Evolutionary conservation across 106 monocot species (phyloP), one percentile per base, ranked within the genome.

Genomic region (Platanthera guangdongensis): DNA sequence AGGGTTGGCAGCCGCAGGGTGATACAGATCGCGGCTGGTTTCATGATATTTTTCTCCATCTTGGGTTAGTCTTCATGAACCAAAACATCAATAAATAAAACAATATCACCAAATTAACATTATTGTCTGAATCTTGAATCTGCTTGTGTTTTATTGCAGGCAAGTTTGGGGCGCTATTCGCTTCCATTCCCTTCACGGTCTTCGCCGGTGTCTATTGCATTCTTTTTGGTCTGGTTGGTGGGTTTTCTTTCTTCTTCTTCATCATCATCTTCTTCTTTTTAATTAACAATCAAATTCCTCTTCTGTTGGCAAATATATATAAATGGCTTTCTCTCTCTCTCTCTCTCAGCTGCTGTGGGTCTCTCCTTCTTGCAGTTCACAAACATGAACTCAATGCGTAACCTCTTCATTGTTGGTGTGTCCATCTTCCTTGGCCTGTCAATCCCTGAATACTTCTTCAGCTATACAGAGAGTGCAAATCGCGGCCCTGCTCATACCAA

Each of bases 381-480:
- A 48, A 99, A 99, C 89, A 99, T 99, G 97, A 99, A 99, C 83
- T 99, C 97, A 4, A 99, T 99, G 97, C 82, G 97, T 57, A 99
- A 92, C 82, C 87, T 94, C 78, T 99, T 99, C 82, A 99, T 99
- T 68, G 77, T 74, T 0, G 97, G 97, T 4, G 91, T 94, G 73
- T 83, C 94, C 9, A 76, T 99, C 19, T 99, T 94, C 81, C 93
- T 99, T 3, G 97, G 97, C 9, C 81, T 99, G 0, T 99, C 97
- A 28, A 78, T 94, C 19, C 97, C 97, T 0, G 78, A 94, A 25
- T 99, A 99, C 81, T 99, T 99, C 86, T 88, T 82, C 75, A 83
- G 77, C 76, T 99, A 87, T 74, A 81, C 79, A 15, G 22, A 52
- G 6, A 76, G 67, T 4, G 78, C 88, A 3, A 81, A 80, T 10